These are phyloP conservation scores for Auxenochlorella pyrenoidosa DNA, from an alignment of 139 green algal genomes.

Conservation along the genomic window DNA sequence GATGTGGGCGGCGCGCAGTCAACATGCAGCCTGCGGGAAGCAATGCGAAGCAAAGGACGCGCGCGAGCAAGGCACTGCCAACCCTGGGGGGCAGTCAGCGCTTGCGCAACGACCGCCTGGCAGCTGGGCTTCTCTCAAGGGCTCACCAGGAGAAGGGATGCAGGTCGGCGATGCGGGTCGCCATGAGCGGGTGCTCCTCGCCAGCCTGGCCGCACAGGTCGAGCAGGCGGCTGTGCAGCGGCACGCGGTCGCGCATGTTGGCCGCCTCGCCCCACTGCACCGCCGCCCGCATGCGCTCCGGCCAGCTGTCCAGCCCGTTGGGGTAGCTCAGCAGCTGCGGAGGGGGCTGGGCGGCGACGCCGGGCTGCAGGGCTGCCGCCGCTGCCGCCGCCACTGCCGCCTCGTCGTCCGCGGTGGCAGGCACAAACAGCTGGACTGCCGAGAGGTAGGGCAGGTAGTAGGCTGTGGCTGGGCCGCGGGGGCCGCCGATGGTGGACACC, in stretches of 20 bases:
- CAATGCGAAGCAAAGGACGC: no score
- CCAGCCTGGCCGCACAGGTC: constrained; percentile 38
- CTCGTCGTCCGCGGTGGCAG: background rate
- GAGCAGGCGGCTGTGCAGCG: constrained; percentile 68
- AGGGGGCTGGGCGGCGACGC: background rate
- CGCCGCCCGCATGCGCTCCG: constrained; percentile 65
- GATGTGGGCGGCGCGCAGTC: no score
- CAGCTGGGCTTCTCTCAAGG: background rate
- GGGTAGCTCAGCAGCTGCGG: constrained; percentile 18
- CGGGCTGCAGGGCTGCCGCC: background rate
- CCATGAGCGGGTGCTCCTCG: constrained; percentile 46
- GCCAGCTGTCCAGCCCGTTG: constrained; percentile 65
- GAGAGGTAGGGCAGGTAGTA: constrained; percentile 87
- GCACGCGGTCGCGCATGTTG: constrained; percentile 74
- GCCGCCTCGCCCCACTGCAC: constrained; percentile 74
- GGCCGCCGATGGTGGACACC: constrained; percentile 51
- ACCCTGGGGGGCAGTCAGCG: no score
- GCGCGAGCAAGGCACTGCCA: no score
- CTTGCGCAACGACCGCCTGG: background rate
- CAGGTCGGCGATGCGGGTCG: constrained; percentile 67
- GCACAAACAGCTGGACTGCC: constrained; percentile 77
- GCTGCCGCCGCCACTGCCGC: background rate
- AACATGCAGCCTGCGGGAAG: no score
- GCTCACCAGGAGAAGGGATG: constrained; percentile 83
- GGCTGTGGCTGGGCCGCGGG: constrained; percentile 63